phyloP scores from a whole-genome alignment of 306 rosid genomes.

The Cyclanthera cordifolia region DNA sequence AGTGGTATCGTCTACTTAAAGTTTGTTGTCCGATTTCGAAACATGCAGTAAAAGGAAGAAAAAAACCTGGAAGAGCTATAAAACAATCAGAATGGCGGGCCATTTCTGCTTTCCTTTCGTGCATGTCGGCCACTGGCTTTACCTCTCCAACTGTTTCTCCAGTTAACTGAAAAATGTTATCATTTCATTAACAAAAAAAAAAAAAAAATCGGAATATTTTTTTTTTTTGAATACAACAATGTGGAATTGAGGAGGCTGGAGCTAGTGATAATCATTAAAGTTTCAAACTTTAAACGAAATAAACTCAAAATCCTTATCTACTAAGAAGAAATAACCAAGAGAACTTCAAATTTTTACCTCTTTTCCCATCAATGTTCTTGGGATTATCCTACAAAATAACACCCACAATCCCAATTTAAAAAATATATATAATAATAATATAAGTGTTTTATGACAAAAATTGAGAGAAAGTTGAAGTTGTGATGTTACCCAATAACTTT shows the following conservation, averaged over 20 bases:
- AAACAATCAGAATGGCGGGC: conserved; percentile 57
- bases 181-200: background rate
- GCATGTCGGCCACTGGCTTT: conserved; percentile 36
- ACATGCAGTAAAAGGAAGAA: no score
- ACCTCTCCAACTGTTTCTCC: no score
- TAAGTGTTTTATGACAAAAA: background rate
- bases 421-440: background rate
- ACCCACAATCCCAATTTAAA: background rate
- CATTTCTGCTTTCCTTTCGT: conserved; percentile 59
- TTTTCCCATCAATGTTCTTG: conserved; percentile 26
- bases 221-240: no score
- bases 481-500: conserved; percentile 40
- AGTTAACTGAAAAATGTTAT: conserved; percentile 18
- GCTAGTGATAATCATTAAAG: no score
- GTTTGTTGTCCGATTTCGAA: no score
- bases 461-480: background rate
- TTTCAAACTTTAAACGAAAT: background rate
- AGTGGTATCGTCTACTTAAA: no score
- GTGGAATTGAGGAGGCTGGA: no score
- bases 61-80: conserved; percentile 53
- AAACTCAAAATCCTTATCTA: no score
- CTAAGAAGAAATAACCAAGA: no score
- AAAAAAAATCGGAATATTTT: no score
- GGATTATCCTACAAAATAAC: background rate
- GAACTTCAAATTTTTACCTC: conserved; percentile 19